A percentile compares a stretch with the other conserved stretches of the same genome.
phyloP scores from a whole-genome alignment of 2,329 filamentous ascomycete genomes.

The Fusarium sp. region DNA sequence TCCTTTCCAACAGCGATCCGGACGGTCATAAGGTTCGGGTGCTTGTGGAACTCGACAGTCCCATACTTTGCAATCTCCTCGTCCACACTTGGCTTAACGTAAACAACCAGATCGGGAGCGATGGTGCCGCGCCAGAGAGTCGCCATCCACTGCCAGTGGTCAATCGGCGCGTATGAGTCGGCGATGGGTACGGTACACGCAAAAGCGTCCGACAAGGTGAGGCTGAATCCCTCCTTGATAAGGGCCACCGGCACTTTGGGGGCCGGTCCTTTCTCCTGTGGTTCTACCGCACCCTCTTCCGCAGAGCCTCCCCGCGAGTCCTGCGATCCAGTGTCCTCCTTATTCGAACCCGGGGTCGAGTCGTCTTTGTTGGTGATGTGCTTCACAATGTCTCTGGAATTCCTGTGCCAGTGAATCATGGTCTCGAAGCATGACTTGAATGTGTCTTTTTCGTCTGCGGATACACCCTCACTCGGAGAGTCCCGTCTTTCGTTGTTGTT shows the following conservation, averaged over 20 bases:
- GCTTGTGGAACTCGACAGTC: constrained; percentile 63
- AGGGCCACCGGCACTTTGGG: constrained; percentile 71
- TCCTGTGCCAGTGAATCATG: constrained; percentile 77
- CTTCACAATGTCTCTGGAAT: constrained; percentile 72
- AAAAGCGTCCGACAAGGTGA: constrained; percentile 78
- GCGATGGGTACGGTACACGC: constrained; percentile 75
- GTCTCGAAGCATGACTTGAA: constrained; percentile 70
- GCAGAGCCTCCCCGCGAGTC: constrained; percentile 22
- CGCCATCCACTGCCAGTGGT: constrained; percentile 98
- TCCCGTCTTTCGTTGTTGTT: constrained; percentile 15
- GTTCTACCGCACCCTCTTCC: constrained; percentile 10
- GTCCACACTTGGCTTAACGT: constrained; percentile 58
- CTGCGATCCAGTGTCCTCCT: constrained; percentile 11
- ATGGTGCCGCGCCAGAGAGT: constrained; percentile 89
- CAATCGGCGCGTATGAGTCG: constrained; percentile 79
- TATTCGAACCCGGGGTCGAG: constrained; percentile 16
- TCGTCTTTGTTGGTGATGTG: constrained; percentile 52
- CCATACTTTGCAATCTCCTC: constrained; percentile 51
- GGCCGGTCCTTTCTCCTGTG: constrained; percentile 17
- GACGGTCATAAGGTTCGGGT: constrained; percentile 63
- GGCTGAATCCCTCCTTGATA: constrained; percentile 78
- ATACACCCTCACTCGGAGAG: constrained; percentile 27
- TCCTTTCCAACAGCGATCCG: constrained; percentile 54
- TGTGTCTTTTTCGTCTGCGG: constrained; percentile 47
- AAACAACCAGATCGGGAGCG: constrained; percentile 80